Evolutionary conservation across 2,329 filamentous ascomycete species (phyloP).

Genomic region (Endocalyx cinctus): DNA sequence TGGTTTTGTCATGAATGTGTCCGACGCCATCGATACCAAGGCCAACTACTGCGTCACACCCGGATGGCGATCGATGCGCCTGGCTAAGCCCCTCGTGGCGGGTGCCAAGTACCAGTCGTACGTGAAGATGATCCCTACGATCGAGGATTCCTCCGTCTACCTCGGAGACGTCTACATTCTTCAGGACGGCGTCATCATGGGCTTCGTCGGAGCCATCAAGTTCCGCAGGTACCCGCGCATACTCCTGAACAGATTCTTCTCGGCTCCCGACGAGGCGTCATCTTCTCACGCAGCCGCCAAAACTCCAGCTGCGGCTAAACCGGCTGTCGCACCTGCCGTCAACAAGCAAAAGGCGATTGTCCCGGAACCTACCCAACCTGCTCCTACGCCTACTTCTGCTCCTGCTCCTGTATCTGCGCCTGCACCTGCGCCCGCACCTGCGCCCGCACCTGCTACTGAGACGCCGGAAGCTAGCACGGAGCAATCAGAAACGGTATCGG

Average conservation of each 20-base stretch:
- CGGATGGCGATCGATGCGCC: constrained; percentile 30
- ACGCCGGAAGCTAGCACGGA: constrained; percentile 21
- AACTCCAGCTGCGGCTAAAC: no score
- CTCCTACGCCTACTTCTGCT: no score
- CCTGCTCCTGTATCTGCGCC: no score
- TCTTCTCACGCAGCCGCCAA: no score
- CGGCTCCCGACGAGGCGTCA: constrained; percentile 23
- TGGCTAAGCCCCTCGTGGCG: constrained; percentile 24
- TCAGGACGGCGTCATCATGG: constrained; percentile 28
- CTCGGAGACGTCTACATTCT: constrained; percentile 33
- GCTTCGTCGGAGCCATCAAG: constrained; percentile 26
- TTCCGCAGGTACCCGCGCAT: constrained; percentile 34
- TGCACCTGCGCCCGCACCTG: not conserved
- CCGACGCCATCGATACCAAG: constrained; percentile 27
- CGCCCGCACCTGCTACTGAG: not conserved
- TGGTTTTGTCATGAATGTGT: constrained; percentile 37
- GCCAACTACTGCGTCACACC: constrained; percentile 32
- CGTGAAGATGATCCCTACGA: constrained; percentile 32
- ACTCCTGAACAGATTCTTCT: constrained; percentile 36
- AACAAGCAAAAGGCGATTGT: no score
- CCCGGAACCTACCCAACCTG: no score
- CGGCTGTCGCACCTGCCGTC: no score
- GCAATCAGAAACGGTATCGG: constrained; percentile 17
- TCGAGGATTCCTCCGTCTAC: constrained; percentile 21
- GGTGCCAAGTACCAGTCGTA: constrained; percentile 31